Conservation (phyloP, 2,329 filamentous ascomycete genomes). For the Niveomyces coronatus region DNA sequence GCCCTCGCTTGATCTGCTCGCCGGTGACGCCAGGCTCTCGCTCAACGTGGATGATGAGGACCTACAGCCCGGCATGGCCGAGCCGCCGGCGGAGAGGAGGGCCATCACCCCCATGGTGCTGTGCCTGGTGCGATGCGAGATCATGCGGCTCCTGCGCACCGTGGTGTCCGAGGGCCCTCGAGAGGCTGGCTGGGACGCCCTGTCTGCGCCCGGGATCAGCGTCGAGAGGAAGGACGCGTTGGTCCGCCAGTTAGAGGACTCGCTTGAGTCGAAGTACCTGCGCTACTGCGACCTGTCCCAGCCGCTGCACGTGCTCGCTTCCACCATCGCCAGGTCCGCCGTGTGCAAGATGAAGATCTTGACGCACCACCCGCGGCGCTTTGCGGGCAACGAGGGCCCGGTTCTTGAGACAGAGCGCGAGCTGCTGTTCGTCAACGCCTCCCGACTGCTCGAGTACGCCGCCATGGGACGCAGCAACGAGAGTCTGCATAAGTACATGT, state of each 20-base stretch:
- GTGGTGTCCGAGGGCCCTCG: not conserved
- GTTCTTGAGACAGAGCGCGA: conserved; percentile 7
- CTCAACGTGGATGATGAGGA: conserved; percentile 10
- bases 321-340: conserved; percentile 8
- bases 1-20: conserved; percentile 6
- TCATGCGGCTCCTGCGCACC: too few species aligned
- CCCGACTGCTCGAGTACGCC: conserved; percentile 14
- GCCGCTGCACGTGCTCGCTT: conserved; percentile 7
- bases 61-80: conserved; percentile 5
- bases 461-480: conserved; percentile 12
- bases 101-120: conserved; percentile 6
- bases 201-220: too few species aligned
- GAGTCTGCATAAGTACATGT: conserved; percentile 17
- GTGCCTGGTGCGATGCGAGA: conserved; percentile 9
- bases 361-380: conserved; percentile 8
- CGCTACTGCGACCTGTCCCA: conserved; percentile 12
- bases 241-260: conserved; percentile 8
- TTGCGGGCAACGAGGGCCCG: not conserved
- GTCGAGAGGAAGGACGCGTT: conserved; percentile 1
- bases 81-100: conserved; percentile 3
- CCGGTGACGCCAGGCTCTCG: not conserved
- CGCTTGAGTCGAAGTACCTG: conserved; percentile 9
- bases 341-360: conserved; percentile 11
- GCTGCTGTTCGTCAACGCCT: conserved; percentile 9
- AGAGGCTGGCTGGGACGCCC: not conserved